Evolutionary conservation across 2,329 filamentous ascomycete genomes (phyloP).

Genomic region (Scolecobasidium constrictum): DNA sequence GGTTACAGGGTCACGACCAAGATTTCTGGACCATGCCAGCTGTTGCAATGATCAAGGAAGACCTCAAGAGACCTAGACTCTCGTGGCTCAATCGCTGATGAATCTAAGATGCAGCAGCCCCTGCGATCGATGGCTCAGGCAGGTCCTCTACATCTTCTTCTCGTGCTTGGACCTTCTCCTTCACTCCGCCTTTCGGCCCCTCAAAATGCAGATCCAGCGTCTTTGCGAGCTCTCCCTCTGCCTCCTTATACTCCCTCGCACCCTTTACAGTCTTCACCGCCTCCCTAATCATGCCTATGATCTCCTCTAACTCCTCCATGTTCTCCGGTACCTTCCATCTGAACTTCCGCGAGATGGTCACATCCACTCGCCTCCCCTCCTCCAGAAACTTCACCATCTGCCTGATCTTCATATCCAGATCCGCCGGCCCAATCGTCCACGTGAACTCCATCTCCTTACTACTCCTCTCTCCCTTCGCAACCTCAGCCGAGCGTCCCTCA

Average conservation of each 20-base stretch:
- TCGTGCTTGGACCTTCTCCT: not conserved
- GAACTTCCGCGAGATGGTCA: constrained; percentile 2
- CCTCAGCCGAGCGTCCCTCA: not conserved
- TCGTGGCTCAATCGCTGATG: too few relatives aligned
- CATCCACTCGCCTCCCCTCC: constrained; percentile 9
- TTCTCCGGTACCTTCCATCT: not conserved
- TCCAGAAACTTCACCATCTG: constrained; percentile 5
- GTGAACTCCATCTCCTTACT: constrained; percentile 6
- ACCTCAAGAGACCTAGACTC: too few relatives aligned
- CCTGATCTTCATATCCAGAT: constrained; percentile 7
- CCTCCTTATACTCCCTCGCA: not conserved
- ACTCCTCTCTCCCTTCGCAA: not conserved
- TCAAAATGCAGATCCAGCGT: constrained; percentile 3
- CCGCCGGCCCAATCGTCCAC: constrained; percentile 7
- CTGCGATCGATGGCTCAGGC: not conserved
- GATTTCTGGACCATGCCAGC: too few relatives aligned
- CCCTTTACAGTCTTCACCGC: not conserved
- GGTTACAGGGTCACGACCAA: too few relatives aligned
- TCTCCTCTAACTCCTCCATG: constrained; percentile 3
- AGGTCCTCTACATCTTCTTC: not conserved
- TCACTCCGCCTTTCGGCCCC: not conserved
- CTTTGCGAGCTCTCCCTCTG: not conserved
- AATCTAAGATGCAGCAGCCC: too few relatives aligned
- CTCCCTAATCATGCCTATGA: constrained; percentile 1
- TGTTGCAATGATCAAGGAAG: too few relatives aligned